These are phyloP conservation scores for Hyaloperonospora brassicae DNA, from an alignment of 352 stramenopile genomes.

Conservation along the genomic window DNA sequence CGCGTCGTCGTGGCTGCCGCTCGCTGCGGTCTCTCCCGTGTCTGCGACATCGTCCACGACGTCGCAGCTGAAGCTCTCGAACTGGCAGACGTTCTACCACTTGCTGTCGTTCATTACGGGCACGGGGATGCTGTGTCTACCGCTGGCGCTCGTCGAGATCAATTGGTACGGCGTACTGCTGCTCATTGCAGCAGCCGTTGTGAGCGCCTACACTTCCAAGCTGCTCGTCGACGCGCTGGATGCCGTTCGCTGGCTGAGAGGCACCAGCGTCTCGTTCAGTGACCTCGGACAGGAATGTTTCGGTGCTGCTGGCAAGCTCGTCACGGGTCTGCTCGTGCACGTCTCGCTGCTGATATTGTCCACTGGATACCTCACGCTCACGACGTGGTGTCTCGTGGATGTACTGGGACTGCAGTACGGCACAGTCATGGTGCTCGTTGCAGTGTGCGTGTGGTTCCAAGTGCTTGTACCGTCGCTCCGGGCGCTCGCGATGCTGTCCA, in stretches of 20 bases:
- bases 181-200: conserved; percentile 35
- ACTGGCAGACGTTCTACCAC: conserved; percentile 63
- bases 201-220: conserved; percentile 61
- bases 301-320: conserved; percentile 30
- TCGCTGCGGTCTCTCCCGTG: conserved; percentile 9
- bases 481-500: conserved; percentile 47
- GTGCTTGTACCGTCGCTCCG: conserved; percentile 59
- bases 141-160: conserved; percentile 67
- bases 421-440: conserved; percentile 46
- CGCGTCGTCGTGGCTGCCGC: conserved; percentile 11
- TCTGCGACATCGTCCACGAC: conserved; percentile 1
- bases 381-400: conserved; percentile 48
- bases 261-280: conserved; percentile 52
- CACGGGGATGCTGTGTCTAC: conserved; percentile 63
- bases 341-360: conserved; percentile 50
- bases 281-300: conserved; percentile 69
- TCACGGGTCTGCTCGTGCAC: conserved; percentile 45
- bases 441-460: conserved; percentile 52
- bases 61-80: conserved; percentile 24
- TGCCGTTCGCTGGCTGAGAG: conserved; percentile 58
- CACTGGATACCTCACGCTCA: conserved; percentile 49
- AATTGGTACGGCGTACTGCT: conserved; percentile 68
- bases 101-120: conserved; percentile 71
- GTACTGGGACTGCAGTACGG: conserved; percentile 50
- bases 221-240: conserved; percentile 65